phyloP scores from a whole-genome alignment of 345 rosid species.

The Boechera stricta region DNA sequence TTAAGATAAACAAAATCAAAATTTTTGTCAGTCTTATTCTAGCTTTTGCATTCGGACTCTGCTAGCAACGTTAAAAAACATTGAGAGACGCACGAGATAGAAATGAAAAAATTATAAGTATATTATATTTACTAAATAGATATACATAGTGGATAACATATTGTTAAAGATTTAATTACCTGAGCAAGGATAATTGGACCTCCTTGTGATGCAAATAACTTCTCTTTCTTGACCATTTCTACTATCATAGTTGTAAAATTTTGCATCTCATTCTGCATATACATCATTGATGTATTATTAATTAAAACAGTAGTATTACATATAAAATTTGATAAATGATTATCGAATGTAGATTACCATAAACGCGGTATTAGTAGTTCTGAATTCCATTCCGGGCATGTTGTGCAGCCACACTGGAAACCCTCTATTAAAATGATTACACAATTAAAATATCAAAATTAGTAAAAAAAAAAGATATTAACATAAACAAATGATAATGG shows the following conservation, averaged over 20 bases:
- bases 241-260: slow-evolving; percentile 69
- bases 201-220: slow-evolving; percentile 75
- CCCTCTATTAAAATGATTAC: slow-evolving; percentile 42
- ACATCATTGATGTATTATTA: no score
- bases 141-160: neutral
- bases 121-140: no score
- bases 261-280: slow-evolving; percentile 66
- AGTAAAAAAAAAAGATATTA: neutral
- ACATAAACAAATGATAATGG: neutral
- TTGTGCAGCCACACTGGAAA: slow-evolving; percentile 76
- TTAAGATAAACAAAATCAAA: neutral
- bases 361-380: slow-evolving; percentile 56
- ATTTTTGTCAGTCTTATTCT: neutral
- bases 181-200: slow-evolving; percentile 79
- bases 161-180: slow-evolving; percentile 51
- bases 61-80: no score
- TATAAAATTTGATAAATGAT: neutral
- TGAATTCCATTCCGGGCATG: slow-evolving; percentile 50
- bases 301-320: neutral
- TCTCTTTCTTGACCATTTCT: slow-evolving; percentile 60
- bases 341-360: slow-evolving; percentile 47
- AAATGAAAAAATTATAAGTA: no score
- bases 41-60: neutral
- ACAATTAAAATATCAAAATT: neutral
- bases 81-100: no score